Percentiles rank a stretch among this genome's conserved stretches.
These are phyloP conservation scores for Phlebiopsis gigantea DNA, from an alignment of 768 basidiomycete species.

Conservation along the genomic window DNA sequence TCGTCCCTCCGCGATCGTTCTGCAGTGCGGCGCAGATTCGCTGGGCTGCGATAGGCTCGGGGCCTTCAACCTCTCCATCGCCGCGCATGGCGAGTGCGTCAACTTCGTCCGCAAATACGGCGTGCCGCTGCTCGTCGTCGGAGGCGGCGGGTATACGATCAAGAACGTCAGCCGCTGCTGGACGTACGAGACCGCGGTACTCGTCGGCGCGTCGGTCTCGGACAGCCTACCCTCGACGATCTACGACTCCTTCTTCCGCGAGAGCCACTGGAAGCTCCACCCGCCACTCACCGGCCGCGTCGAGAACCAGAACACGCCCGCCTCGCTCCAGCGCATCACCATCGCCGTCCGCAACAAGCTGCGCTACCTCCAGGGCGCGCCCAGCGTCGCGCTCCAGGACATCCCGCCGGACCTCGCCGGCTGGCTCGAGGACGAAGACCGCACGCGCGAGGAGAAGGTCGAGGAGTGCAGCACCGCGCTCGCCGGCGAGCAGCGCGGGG, in stretches of 20 bases:
- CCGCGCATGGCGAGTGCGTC: conserved; percentile 97
- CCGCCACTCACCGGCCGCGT: conserved; percentile 89
- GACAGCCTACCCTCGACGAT: conserved; percentile 85
- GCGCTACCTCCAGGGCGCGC: conserved; percentile 89
- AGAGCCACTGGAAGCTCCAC: conserved; percentile 88
- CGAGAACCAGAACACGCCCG: conserved; percentile 86
- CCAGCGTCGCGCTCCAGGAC: conserved; percentile 95
- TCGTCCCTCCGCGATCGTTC: conserved; percentile 83
- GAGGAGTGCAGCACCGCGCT: conserved; percentile 57
- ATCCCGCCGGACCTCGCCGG: conserved; percentile 89
- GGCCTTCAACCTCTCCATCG: conserved; percentile 96
- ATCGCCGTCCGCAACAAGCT: conserved; percentile 81
- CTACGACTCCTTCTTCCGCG: conserved; percentile 91
- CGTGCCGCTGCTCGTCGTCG: conserved; percentile 85
- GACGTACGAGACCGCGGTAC: conserved; percentile 95
- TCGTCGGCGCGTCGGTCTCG: conserved; percentile 77
- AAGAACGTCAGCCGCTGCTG: conserved; percentile 98
- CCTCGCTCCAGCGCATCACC: conserved; percentile 83
- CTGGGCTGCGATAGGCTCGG: conserved; percentile 92
- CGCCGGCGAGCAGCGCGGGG: conserved; percentile 51
- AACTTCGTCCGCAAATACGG: conserved; percentile 92
- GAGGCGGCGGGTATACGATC: conserved; percentile 96
- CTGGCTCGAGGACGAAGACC: conserved; percentile 68
- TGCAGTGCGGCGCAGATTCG: conserved; percentile 97
- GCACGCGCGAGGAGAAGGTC: conserved; percentile 60